Percentiles rank a stretch among this genome's conserved stretches.
Conservation (phyloP, 2,329 filamentous ascomycete species). For the Pyricularia sp. region DNA sequence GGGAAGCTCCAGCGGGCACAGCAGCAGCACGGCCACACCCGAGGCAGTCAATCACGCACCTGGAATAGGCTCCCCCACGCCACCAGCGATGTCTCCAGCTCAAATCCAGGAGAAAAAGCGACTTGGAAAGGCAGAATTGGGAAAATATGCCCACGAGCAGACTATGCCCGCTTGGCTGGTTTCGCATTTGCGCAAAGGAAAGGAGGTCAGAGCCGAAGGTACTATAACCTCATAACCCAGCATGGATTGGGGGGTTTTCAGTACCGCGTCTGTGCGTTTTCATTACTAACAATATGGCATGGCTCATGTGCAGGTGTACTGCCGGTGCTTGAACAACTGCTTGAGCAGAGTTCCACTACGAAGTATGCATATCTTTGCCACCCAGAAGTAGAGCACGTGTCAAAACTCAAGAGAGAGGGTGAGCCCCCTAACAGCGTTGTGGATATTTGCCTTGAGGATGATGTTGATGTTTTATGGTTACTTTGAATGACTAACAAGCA, state of each 20-base stretch:
- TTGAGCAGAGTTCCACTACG: constrained; percentile 55
- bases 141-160: constrained; percentile 62
- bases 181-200: constrained; percentile 49
- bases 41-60: background rate
- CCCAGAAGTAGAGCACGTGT: constrained; percentile 65
- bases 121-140: constrained; percentile 51
- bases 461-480: background rate
- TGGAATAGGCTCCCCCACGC: background rate
- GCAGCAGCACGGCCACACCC: background rate
- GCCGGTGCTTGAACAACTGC: constrained; percentile 51
- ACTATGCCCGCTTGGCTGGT: constrained; percentile 65
- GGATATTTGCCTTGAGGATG: background rate
- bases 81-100: background rate
- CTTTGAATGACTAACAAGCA: background rate
- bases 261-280: background rate
- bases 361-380: constrained; percentile 73
- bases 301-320: constrained; percentile 40
- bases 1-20: background rate
- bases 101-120: constrained; percentile 5
- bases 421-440: constrained; percentile 7
- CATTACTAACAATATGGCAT: background rate
- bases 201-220: constrained; percentile 45
- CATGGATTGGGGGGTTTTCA: too few species aligned
- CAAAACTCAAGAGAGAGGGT: constrained; percentile 70
- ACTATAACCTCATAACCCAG: constrained; percentile 9